phyloP scores from a whole-genome alignment of 345 rosid genomes.

The Citrus medica region DNA sequence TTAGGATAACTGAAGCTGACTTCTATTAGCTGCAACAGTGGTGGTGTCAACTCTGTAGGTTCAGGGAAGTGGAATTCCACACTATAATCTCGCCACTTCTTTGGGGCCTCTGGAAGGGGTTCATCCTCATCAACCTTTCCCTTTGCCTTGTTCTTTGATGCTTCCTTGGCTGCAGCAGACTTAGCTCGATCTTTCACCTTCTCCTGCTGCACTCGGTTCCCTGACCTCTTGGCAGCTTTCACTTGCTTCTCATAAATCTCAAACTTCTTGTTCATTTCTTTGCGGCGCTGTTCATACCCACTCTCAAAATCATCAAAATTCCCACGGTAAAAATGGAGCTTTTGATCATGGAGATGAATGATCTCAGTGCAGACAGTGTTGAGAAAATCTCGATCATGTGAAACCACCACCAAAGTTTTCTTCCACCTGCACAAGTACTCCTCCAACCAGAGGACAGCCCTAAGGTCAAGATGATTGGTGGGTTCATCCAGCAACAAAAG shows the following conservation, averaged over 20 bases:
- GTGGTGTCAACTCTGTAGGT: constrained; percentile 92
- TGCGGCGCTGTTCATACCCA: constrained; percentile 88
- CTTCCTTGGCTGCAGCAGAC: constrained; percentile 67
- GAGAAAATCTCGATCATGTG: constrained; percentile 95
- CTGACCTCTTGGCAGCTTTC: constrained; percentile 82
- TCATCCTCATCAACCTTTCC: constrained; percentile 83
- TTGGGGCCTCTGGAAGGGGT: constrained; percentile 63
- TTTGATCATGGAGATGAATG: constrained; percentile 84
- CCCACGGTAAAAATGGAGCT: constrained; percentile 83
- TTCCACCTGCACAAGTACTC: constrained; percentile 91
- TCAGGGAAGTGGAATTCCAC: constrained; percentile 97
- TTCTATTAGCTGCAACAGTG: constrained; percentile 83
- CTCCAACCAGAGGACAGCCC: constrained; percentile 95
- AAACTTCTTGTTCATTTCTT: constrained; percentile 82
- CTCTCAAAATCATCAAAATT: constrained; percentile 79
- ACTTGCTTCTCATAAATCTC: constrained; percentile 77
- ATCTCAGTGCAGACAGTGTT: constrained; percentile 87
- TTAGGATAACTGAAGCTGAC: constrained; percentile 89
- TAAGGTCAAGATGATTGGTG: constrained; percentile 92
- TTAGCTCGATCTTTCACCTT: constrained; percentile 88
- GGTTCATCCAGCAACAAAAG: constrained; percentile 91
- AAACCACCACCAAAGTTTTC: constrained; percentile 90
- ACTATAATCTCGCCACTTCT: constrained; percentile 87
- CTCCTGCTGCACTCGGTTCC: constrained; percentile 77
- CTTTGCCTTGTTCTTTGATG: constrained; percentile 67